Evolutionary conservation across 345 rosid species (phyloP), one percentile per base, ranked within the genome.

Genomic region (Boechera stricta): DNA sequence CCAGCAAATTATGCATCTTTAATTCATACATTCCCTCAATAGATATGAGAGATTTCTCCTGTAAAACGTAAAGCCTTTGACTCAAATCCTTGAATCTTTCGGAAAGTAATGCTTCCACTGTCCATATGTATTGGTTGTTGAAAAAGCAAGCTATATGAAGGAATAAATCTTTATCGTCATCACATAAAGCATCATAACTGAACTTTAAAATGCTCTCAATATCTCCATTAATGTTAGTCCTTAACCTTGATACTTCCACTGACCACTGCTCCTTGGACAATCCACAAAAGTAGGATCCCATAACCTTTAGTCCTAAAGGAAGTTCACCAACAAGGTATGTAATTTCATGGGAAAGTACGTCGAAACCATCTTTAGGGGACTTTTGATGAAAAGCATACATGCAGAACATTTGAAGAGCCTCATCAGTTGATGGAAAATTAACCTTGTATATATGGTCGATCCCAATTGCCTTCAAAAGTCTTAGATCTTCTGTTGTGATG

Each of bases 71-170:
- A 62, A 66, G 67, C 8, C 42, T 38, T 2, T 44, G 65, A 1
- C n/a, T 15, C 16, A 69, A 49, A 41, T 39, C 10, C 21, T 8
- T 7, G 15, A 15, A 53, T 5, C 10, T 28, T 5, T n/a, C 0
- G 0, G 10, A 8, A 1, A 79, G 55, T 7, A 54, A 33, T 6
- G 6, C 2, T 15, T 0, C 16, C 6, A 76, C 63, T 7, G 0
- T 0, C 3, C 48, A 16, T 7, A 7, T n/a, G 1, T 1, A 0
- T 2, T 4, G 0, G 0, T 33, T 5, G 6, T 56, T 64, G 6
- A 76, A 76, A 52, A 76, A 55, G 32, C 81, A 79, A 2, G 83
- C 85, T 24, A 84, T 71, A 16, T 82, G 80, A 21, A 77, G 67
- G 75, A 84, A 84, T 6, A 82, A 32, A 5, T 7, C 9, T 72